These are phyloP conservation scores for Penicillium verrucosum DNA, from an alignment of 2,329 filamentous ascomycete genomes.

Conservation along the genomic window DNA sequence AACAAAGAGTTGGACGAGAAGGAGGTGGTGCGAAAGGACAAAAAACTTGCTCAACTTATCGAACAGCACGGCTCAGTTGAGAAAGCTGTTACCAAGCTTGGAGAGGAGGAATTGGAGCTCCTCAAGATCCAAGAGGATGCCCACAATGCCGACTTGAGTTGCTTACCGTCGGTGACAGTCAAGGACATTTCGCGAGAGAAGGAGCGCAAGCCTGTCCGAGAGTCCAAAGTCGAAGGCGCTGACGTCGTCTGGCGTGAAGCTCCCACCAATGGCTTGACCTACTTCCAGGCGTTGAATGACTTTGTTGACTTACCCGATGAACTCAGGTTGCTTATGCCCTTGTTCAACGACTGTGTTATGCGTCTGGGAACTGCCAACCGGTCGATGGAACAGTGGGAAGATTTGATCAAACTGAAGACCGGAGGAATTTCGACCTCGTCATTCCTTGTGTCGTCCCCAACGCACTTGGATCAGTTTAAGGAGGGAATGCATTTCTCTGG, in stretches of 20 bases:
- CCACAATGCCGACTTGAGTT: conserved; percentile 78
- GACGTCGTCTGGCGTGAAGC: conserved; percentile 87
- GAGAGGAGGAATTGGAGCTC: conserved; percentile 74
- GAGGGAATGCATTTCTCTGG: conserved; percentile 84
- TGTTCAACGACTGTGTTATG: conserved; percentile 92
- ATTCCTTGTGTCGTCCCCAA: conserved; percentile 74
- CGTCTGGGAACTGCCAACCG: conserved; percentile 82
- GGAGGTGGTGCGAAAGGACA: conserved; percentile 69
- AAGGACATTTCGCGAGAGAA: conserved; percentile 81
- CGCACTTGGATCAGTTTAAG: conserved; percentile 64
- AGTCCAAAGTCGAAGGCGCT: conserved; percentile 57
- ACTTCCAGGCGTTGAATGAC: conserved; percentile 84
- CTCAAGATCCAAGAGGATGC: conserved; percentile 80
- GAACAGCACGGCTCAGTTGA: conserved; percentile 67
- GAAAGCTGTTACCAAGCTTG: conserved; percentile 68
- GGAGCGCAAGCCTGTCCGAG: conserved; percentile 66
- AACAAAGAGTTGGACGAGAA: conserved; percentile 70
- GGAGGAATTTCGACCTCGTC: conserved; percentile 84
- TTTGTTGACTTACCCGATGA: conserved; percentile 79
- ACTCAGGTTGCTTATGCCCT: conserved; percentile 75
- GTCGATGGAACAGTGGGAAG: conserved; percentile 92
- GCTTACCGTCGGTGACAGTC: conserved; percentile 81
- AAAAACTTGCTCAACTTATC: conserved; percentile 69
- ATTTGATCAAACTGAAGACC: conserved; percentile 92
- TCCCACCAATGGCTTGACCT: conserved; percentile 91